These are phyloP conservation scores for Penicillium simplicissimum DNA, from an alignment of 495 filamentous ascomycete genomes.

Conservation along the genomic window DNA sequence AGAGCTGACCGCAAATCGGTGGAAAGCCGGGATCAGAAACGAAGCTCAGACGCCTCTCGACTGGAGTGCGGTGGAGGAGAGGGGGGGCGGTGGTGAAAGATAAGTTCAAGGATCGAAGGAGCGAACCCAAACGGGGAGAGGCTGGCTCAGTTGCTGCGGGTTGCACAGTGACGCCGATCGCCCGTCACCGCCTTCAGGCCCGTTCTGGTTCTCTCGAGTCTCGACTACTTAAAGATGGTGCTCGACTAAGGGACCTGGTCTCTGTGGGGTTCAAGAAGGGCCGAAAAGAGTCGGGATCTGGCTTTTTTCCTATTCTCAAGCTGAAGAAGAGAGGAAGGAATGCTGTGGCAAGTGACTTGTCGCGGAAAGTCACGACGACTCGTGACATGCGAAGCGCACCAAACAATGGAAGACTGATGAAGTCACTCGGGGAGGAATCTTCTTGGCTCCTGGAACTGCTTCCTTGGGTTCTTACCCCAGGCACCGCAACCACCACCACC, in stretches of 20 bases:
- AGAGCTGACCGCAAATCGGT: conserved; percentile 22
- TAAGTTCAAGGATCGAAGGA: conserved; percentile 16
- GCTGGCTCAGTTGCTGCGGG: neutral
- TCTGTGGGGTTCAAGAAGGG: neutral
- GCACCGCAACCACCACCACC: neutral
- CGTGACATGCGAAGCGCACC: neutral
- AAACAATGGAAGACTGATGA: neutral
- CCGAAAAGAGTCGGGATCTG: neutral
- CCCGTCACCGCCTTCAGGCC: conserved; percentile 28
- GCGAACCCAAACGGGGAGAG: conserved; percentile 13
- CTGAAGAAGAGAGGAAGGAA: neutral
- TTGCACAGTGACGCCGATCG: conserved; percentile 25
- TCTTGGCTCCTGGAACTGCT: neutral
- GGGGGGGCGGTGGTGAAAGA: conserved; percentile 3
- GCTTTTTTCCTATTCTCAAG: neutral
- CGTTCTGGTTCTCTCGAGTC: neutral
- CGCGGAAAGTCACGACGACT: neutral
- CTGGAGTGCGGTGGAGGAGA: neutral
- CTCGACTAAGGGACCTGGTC: neutral
- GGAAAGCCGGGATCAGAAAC: conserved; percentile 16
- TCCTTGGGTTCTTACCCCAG: neutral
- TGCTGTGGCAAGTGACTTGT: neutral
- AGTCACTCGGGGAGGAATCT: neutral
- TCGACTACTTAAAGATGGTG: neutral
- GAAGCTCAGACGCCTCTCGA: conserved; percentile 9